Conservation (phyloP, 208 protist genomes). For the Crithidia sp. region DNA sequence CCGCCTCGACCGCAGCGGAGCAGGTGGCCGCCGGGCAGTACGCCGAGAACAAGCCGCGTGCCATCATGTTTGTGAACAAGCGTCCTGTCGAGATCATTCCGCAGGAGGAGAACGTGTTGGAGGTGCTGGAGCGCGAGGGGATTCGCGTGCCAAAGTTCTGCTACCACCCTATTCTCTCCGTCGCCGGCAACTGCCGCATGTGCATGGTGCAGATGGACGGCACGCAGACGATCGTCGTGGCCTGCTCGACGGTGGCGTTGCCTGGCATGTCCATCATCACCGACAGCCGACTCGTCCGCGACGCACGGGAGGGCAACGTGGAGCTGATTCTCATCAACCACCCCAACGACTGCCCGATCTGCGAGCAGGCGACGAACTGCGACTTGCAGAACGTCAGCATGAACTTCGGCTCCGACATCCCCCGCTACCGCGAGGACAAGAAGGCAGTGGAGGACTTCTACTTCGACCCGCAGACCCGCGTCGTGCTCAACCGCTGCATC, state of each 20-base stretch:
- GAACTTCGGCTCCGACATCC: slow-evolving; percentile 91
- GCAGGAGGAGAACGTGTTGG: slow-evolving; percentile 91
- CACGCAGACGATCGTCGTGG: slow-evolving; percentile 95
- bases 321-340: slow-evolving; percentile 98
- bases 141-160: slow-evolving; percentile 93
- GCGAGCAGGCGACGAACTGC: slow-evolving; percentile 97
- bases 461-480: slow-evolving; percentile 96
- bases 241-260: slow-evolving; percentile 95
- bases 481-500: slow-evolving; percentile 97
- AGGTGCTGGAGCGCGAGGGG: slow-evolving; percentile 90
- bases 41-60: slow-evolving; percentile 83
- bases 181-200: slow-evolving; percentile 98
- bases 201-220: slow-evolving; percentile 97
- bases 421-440: slow-evolving; percentile 91
- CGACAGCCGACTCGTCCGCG: slow-evolving; percentile 93
- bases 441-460: slow-evolving; percentile 95
- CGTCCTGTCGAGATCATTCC: slow-evolving; percentile 92
- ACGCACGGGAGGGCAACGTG: slow-evolving; percentile 96
- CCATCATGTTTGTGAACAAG: slow-evolving; percentile 94
- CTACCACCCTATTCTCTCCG: slow-evolving; percentile 93
- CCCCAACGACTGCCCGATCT: slow-evolving; percentile 97
- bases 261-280: slow-evolving; percentile 97
- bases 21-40: slow-evolving; percentile 84
- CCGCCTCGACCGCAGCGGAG: slow-evolving; percentile 56
- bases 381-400: slow-evolving; percentile 96